Evolutionary conservation across 2,329 filamentous ascomycete genomes (phyloP).

Genomic region (Scedosporium boydii): DNA sequence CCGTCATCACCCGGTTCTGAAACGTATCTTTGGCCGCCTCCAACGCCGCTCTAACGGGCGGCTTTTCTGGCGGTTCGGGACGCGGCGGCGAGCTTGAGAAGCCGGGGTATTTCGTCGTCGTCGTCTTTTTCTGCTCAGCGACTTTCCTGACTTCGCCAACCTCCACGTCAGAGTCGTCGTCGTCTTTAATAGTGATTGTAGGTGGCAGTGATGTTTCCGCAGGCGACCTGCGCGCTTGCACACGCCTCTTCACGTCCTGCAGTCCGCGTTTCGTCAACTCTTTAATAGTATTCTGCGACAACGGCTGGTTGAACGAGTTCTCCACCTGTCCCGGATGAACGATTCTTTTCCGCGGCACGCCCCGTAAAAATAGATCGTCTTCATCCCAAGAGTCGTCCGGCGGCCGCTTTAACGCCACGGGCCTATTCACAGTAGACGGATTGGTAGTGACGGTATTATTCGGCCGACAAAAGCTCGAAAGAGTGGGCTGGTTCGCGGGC

Average conservation of each 20-base stretch:
- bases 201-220: not conserved
- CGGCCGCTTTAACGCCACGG: conserved; percentile 11
- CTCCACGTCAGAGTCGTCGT: conserved; percentile 20
- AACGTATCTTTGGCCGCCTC: conserved; percentile 11
- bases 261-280: conserved; percentile 1
- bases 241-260: conserved; percentile 13
- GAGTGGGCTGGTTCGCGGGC: conserved; percentile 26
- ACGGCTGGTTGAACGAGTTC: conserved; percentile 1
- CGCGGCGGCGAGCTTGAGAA: conserved; percentile 48
- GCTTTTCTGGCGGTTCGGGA: conserved; percentile 13
- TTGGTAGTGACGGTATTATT: conserved; percentile 10
- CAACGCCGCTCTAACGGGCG: conserved; percentile 3
- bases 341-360: conserved; percentile 10
- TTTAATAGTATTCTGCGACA: not conserved
- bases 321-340: not conserved
- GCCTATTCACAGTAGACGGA: conserved; percentile 3
- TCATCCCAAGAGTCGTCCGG: conserved; percentile 8
- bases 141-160: conserved; percentile 16
- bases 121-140: conserved; percentile 21
- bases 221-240: conserved; percentile 10
- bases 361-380: conserved; percentile 20
- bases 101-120: conserved; percentile 35
- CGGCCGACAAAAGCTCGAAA: conserved; percentile 29
- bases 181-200: conserved; percentile 13
- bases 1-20: conserved; percentile 18